Evolutionary conservation across 176 grass and related monocot genomes (phyloP).

Genomic region (Ananas comosus): DNA sequence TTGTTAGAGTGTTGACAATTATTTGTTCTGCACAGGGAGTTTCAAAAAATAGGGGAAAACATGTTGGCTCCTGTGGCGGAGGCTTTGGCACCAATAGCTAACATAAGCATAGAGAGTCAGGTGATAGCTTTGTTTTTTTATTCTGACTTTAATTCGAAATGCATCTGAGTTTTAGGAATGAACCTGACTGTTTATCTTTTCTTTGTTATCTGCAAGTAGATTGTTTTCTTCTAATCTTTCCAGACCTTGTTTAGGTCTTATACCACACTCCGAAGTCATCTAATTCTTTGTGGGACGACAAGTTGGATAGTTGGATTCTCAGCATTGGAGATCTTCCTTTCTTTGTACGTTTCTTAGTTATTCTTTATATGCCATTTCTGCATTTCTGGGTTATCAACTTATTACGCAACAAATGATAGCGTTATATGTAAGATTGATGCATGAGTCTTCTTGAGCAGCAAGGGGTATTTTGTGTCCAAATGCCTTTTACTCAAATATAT

Average conservation of each 20-base stretch:
- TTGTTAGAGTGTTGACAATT: conserved; percentile 11
- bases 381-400: not conserved
- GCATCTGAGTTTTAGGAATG: not conserved
- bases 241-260: conserved; percentile 50
- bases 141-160: conserved; percentile 1
- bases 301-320: conserved; percentile 55
- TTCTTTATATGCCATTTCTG: conserved; percentile 7
- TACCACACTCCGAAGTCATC: conserved; percentile 87
- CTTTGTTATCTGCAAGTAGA: not conserved
- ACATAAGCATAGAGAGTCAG: conserved; percentile 95
- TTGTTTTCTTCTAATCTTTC: not conserved
- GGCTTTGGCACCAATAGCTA: conserved; percentile 65
- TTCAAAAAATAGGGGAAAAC: conserved; percentile 61
- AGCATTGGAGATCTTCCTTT: conserved; percentile 77
- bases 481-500: too few relatives aligned
- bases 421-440: not conserved
- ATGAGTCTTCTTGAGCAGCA: too few relatives aligned
- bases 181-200: not conserved
- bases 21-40: conserved; percentile 51
- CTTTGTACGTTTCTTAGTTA: conserved; percentile 62
- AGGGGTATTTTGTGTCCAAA: too few relatives aligned
- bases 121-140: conserved; percentile 20
- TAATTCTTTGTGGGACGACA: conserved; percentile 66
- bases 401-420: not conserved
- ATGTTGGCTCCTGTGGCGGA: conserved; percentile 67